Evolutionary conservation across 2,329 filamentous ascomycete genomes (phyloP), one percentile per base, ranked within the genome.

Genomic region (Colletotrichum tanaceti): DNA sequence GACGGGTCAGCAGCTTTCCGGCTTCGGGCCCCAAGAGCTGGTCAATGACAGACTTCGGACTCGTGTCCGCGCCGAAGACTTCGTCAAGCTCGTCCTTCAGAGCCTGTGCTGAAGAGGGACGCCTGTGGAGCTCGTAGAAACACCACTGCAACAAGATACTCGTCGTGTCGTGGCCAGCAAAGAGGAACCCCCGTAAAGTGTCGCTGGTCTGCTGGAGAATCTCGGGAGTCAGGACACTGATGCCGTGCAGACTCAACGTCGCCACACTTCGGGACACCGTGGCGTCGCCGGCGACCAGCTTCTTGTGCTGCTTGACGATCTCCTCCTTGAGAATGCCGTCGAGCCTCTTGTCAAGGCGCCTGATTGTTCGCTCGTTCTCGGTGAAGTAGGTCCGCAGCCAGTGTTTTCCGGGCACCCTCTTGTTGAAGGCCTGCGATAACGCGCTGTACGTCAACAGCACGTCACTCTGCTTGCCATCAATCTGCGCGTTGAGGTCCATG

Each of bases 131-230:
- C 63, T 80, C 74, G 70, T 81, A 81, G 20, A 79, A 76, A 2
- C 73, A 71, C 77, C 78, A 81, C 6, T 77, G 73, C 4, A 81
- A 70, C 4, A 77, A 70, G 65, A 76, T 79, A 53, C 75, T 77
- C 1, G 80, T 80, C 3, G 80, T 81, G 69, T 82, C 80, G 54
- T 82, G 80, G 7, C 80, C 79, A 3, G 79, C 79, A 53, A 83
- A 79, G 6, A 81, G 72, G 65, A 82, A 81, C 0, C 77, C 76
- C 57, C 77, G 77, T 41, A 82, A 69, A 59, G 80, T 78, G 57
- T 80, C 77, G 47, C 75, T 74, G 1, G 77, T 78, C 57, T 75
- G 71, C 11, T 74, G 50, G 9, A 80, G 44, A 14, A 78, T 60
- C 16, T 74, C 67, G 0, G 72, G 68, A 20, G 74, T 75, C 35